Evolutionary conservation across 495 filamentous ascomycete genomes (phyloP), one percentile per base, ranked within the genome.

Genomic region (Tuber calosporum): DNA sequence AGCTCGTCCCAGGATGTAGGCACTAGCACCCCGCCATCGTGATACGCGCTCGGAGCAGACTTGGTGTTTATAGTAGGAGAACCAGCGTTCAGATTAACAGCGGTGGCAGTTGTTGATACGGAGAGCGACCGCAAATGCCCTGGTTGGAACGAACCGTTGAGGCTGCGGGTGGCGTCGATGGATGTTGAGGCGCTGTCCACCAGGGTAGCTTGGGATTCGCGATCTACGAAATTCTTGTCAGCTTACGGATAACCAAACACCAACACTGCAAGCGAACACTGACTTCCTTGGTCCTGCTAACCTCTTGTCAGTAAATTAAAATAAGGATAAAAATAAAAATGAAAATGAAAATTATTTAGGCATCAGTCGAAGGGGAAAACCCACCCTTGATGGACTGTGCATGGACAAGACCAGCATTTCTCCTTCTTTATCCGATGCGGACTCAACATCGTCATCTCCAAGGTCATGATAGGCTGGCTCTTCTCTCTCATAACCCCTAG

Each of bases 1-100:
- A 99, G 87, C 20, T 90, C 84, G 75, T 91, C 90, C 95, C 95
- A 99, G 11, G 93, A 94, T 48, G 96, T 83, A 11, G 91, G 89
- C 22, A 90, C 85, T 38, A 88, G 86, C 58, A 87, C 87, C 48
- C 89, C 90, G 81, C 96, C 93, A 71, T 97, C 94, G 70, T 78
- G 77, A 74, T 78, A 78, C 20, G 68, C 68, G 67, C 30, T 77
- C 22, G 30, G 67, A 36, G 76, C 70, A 30, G 66, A 42, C 43
- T 68, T 69, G 15, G 70, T 77, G 15, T 78, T 71, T 43, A 84
- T 86, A 69, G 83, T 84, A 58, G 87, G 88, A 73, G 85, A 84
- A 81, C 84, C 89, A 13, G 86, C 88, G 76, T 91, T 92, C 19
- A 89, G 87, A 19, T 90, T 91, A 48, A 89, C 86, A 20, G 89